These are phyloP conservation scores for Aplosporella prunicola DNA, from an alignment of 2,329 filamentous ascomycete genomes.

Conservation along the genomic window DNA sequence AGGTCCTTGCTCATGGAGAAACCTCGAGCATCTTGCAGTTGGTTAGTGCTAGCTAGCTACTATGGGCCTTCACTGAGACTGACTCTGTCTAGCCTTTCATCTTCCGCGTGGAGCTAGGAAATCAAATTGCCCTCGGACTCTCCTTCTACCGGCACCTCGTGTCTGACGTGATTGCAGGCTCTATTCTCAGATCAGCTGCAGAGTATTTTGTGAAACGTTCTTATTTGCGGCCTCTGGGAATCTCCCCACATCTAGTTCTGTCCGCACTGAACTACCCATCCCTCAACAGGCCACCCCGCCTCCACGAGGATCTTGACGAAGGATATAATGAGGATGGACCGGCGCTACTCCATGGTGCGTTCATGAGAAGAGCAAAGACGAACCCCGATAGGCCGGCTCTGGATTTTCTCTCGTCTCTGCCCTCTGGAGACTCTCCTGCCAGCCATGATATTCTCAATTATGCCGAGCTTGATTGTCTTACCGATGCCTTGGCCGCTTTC, in stretches of 20 bases:
- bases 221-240: background rate
- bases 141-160: constrained; percentile 4
- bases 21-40: constrained; percentile 5
- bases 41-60: too few species aligned
- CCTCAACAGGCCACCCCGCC: constrained; percentile 5
- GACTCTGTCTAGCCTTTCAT: constrained; percentile 4
- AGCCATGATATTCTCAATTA: constrained; percentile 5
- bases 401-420: constrained; percentile 6
- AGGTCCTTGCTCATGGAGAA: constrained; percentile 7
- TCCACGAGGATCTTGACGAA: constrained; percentile 1
- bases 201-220: background rate
- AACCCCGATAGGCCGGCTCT: constrained; percentile 5
- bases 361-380: constrained; percentile 3
- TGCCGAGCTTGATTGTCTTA: constrained; percentile 8
- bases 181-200: constrained; percentile 1
- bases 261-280: constrained; percentile 8
- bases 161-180: constrained; percentile 2
- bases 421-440: background rate
- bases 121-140: constrained; percentile 1
- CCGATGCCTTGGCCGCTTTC: constrained; percentile 1
- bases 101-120: constrained; percentile 7
- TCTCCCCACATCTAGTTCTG: background rate
- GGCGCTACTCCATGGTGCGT: constrained; percentile 4
- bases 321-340: background rate
- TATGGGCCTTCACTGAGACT: too few species aligned